phyloP scores from a whole-genome alignment of 2,329 filamentous ascomycete species.

The Drechmeria coniospora region DNA sequence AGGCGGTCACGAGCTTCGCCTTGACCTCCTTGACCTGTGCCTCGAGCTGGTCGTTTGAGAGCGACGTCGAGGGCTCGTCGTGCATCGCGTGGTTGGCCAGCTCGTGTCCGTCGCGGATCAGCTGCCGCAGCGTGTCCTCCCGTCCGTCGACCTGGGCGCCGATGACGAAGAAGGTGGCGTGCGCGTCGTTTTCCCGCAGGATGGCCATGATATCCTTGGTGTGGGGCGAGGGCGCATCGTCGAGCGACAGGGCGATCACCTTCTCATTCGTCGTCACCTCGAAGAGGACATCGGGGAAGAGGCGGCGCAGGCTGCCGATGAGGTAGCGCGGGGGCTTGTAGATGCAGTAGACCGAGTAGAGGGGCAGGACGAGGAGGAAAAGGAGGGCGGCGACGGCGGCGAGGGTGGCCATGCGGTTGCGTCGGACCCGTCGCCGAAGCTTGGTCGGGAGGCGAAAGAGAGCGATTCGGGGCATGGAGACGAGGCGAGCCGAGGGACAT shows the following conservation, averaged over 20 bases:
- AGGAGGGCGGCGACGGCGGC: slow-evolving; percentile 22
- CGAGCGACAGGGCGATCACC: slow-evolving; percentile 69
- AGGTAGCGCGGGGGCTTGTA: slow-evolving; percentile 68
- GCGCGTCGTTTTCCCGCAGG: slow-evolving; percentile 49
- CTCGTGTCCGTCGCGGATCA: slow-evolving; percentile 51
- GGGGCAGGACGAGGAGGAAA: slow-evolving; percentile 20
- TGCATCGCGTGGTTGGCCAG: slow-evolving; percentile 82
- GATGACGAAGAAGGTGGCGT: slow-evolving; percentile 81
- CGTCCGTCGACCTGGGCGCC: slow-evolving; percentile 53
- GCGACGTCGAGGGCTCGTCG: slow-evolving; percentile 57
- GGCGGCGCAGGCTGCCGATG: slow-evolving; percentile 52
- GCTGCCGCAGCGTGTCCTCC: slow-evolving; percentile 37
- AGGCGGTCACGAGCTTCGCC: slow-evolving; percentile 39
- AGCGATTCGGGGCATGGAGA: slow-evolving; percentile 23
- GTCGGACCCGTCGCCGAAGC: slow-evolving; percentile 40
- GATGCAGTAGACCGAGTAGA: slow-evolving; percentile 45
- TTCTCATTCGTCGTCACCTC: slow-evolving; percentile 44
- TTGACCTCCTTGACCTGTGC: slow-evolving; percentile 52
- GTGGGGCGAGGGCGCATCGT: slow-evolving; percentile 65
- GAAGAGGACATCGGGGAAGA: slow-evolving; percentile 69
- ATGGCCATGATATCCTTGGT: slow-evolving; percentile 56
- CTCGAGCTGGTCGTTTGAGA: slow-evolving; percentile 43
- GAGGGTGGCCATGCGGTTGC: slow-evolving; percentile 42
- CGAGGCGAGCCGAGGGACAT: neutral
- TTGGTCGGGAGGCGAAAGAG: slow-evolving; percentile 40